Evolutionary conservation across 2,329 filamentous ascomycete species (phyloP), one percentile per base, ranked within the genome.

Genomic region (Ilyonectria mors-panacis): DNA sequence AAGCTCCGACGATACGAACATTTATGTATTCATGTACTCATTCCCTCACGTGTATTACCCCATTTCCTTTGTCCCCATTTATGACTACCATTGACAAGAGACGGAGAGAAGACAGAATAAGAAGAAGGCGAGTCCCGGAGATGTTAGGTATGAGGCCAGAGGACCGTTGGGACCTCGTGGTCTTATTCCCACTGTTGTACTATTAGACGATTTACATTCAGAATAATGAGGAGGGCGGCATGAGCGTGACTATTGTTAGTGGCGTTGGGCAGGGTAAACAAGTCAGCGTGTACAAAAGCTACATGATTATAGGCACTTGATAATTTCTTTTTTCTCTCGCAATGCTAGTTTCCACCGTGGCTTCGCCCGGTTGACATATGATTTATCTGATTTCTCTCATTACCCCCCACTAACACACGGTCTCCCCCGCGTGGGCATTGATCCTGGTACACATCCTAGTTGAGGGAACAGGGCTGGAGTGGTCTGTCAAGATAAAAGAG

Each of bases 1-100:
- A 62, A 53, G 61, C 61, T 65, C 65, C 54, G 63, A 75, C 55
- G 69, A 72, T 67, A 74, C 69, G 73, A 75, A 68, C 67, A 73
- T 69, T 72, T 63, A 71, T 75, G 71, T 70, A 59, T 60, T 56
- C 65, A 75, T 65, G 67, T 70, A 65, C 54, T 51, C 37, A 67
- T 66, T 67, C 71, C 68, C 63, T 57, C 7, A 47, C 66, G 57
- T 63, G 63, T 45, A 56, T 53, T 23, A 30, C 30, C 6, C 17
- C 28, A 19, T 56, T 47, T 55, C 30, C 47, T 64, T 55, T 48
- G 39, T 61, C 58, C 50, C 37, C 45, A 62, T 60, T 56, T 60
- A 71, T 58, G 64, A 71, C 33, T 56, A 60, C 50, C 56, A 48
- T 44, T 28, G 39, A 44, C 54, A 48, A 60, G 47, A 30, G 57